phyloP scores from a whole-genome alignment of 768 basidiomycete species.

The Cystobasidium ongulense region DNA sequence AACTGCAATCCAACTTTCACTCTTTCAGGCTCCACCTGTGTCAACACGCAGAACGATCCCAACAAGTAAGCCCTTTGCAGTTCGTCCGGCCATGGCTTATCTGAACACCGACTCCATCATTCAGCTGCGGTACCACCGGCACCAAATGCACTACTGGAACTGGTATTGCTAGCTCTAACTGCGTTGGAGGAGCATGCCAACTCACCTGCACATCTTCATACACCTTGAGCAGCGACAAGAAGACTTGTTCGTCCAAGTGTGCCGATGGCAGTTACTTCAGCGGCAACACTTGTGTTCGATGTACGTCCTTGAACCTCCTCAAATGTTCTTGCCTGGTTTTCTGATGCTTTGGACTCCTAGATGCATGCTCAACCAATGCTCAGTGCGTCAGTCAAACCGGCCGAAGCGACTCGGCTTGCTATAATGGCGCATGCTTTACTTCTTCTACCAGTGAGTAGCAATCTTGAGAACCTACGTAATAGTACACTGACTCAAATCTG shows the following conservation, averaged over 20 bases:
- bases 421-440: not conserved
- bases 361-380: not conserved
- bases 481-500: not conserved
- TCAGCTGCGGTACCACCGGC: not conserved
- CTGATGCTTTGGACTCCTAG: not conserved
- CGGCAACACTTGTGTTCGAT: not conserved
- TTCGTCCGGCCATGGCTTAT: not conserved
- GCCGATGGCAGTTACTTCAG: not conserved
- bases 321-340: not conserved
- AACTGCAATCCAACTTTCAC: not conserved
- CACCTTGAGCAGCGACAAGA: not conserved
- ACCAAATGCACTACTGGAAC: not conserved
- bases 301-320: not conserved
- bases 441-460: not conserved
- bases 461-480: not conserved
- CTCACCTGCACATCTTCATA: not conserved
- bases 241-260: not conserved
- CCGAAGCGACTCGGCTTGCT: not conserved
- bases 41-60: not conserved
- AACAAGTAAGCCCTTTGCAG: not conserved
- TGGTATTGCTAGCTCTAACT: not conserved
- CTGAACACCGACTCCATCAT: not conserved
- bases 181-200: not conserved
- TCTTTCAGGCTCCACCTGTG: not conserved
- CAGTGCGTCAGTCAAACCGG: not conserved